Evolutionary conservation across 2,329 filamentous ascomycete species (phyloP), one percentile per base, ranked within the genome.

Genomic region (Diaporthe vexans): DNA sequence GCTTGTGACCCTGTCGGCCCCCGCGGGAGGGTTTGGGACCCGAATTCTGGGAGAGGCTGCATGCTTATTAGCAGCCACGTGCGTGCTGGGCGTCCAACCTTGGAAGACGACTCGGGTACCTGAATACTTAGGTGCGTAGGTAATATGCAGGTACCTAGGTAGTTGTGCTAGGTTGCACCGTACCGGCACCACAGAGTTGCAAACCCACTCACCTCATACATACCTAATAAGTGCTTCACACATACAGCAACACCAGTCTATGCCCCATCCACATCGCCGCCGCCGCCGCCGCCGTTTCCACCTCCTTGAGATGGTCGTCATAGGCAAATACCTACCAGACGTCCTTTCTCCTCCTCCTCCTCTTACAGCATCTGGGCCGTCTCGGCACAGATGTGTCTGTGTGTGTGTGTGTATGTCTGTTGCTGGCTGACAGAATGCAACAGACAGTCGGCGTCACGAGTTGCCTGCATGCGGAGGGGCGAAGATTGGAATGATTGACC

Each of bases 11-110:
- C 37, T 67, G 63, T 24, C 46, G 35, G 43, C 17, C n/a, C n/a
- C n/a, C 59, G 40, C 35, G 58, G 46, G n/a, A n/a, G 3, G 51
- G 51, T 54, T 54, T 15, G 7, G n/a, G 58, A 46, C 58, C 57
- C 57, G 58, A 61, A 43, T n/a, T 61, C 24, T 40, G 24, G 59
- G 24, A 33, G 9, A n/a, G 59, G 59, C 26, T 63, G 59, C 59
- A 48, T 48, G 59, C 24, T 43, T n/a, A n/a, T n/a, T 65, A 35
- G 43, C 59, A 51, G 26, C 43, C 59, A 65, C 59, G 59, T 65
- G 59, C 61, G 11, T 24, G n/a, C 59, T 63, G 10, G n/a, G 11
- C 9, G n/a, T 43, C 13, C 37, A 43, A 13, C 10, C 4, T 33
- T 4, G 29, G 29, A 33, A 33, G 29, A 33, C 29, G 29, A 33